These are phyloP conservation scores for Azolla pinnata DNA, from an alignment of 75 land plant species.

Conservation along the genomic window DNA sequence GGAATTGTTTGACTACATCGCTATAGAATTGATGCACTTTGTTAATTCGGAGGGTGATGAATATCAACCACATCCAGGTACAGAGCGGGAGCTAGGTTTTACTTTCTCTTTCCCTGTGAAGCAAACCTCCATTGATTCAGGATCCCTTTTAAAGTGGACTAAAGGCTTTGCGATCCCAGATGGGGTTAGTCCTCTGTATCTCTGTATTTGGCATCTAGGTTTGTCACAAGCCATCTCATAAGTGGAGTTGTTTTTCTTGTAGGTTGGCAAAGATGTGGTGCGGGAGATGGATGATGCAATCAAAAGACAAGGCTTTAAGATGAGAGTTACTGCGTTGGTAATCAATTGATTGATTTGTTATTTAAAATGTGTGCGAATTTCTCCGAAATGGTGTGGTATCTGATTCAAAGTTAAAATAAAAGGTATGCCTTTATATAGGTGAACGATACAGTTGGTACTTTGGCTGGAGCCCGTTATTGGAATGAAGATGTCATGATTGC, in stretches of 20 bases:
- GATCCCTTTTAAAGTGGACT: slow-evolving; percentile 48
- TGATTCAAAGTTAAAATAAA: too few relatives aligned
- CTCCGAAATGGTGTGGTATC: too few relatives aligned
- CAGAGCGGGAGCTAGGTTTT: slow-evolving; percentile 53
- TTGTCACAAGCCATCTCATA: background rate
- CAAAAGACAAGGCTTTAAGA: slow-evolving; percentile 48
- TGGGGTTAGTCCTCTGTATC: slow-evolving; percentile 19
- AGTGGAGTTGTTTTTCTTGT: slow-evolving; percentile 9
- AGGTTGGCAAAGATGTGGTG: slow-evolving; percentile 82
- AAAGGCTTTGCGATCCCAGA: slow-evolving; percentile 44
- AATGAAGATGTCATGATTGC: slow-evolving; percentile 51
- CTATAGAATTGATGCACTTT: slow-evolving; percentile 37
- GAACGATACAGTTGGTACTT: slow-evolving; percentile 63
- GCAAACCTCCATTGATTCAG: slow-evolving; percentile 40
- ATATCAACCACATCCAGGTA: slow-evolving; percentile 23
- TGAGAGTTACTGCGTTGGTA: slow-evolving; percentile 84
- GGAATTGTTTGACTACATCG: slow-evolving; percentile 56
- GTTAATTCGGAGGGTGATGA: slow-evolving; percentile 32
- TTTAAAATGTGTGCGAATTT: background rate
- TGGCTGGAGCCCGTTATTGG: slow-evolving; percentile 69
- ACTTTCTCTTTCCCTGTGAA: slow-evolving; percentile 63
- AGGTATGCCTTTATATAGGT: slow-evolving; percentile 47
- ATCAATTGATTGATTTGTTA: too few relatives aligned
- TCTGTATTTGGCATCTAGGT: background rate
- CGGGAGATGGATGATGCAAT: slow-evolving; percentile 60